Evolutionary conservation across 768 basidiomycete genomes (phyloP), one percentile per base, ranked within the genome.

Genomic region (Lentinula lateritia): DNA sequence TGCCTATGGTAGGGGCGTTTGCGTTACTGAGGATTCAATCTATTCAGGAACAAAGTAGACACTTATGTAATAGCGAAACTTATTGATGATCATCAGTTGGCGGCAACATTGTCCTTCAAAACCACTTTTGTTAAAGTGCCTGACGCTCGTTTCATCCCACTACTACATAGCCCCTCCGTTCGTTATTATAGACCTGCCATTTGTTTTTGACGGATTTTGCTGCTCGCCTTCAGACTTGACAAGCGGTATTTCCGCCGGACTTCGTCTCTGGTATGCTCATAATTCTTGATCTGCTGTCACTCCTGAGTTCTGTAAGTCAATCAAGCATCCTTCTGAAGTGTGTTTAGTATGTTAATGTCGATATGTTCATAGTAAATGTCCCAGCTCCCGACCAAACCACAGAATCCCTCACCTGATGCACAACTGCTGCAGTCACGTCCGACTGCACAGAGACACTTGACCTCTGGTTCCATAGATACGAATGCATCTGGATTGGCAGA

Each of bases 401-500:
- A 52, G 50, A n/a, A 34, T n/a, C n/a, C 50, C 7, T 34, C 32
- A 18, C 12, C 34, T 35, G 20, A 52, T 52, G 50, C 34, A 38
- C 38, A 60, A 35, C 50, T 46, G 15, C 61, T 65, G 54, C 48
- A 66, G 32, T 58, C 58, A 9, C 58, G 32, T 46, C 45, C 4
- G 23, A 28, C 63, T 13, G 61, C 63, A 63, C 56, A 65, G 62
- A 63, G 72, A 42, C 79, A 82, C 71, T 38, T 69, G 74, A 50
- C 70, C 66, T 36, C 68, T 70, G 32, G 58, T 18, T 86, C 84
- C 41, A 66, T 80, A 50, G 76, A 77, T 57, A 85, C 84, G 42
- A 80, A 77, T 62, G 82, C 78, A 6, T 86, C 85, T n/a, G 81
- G 76, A 32, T 70, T 84, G 43, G 83, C 84, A 38, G 81, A 80